These are phyloP conservation scores for Pyrenophora teres DNA, from an alignment of 2,329 filamentous ascomycete species.

Conservation along the genomic window DNA sequence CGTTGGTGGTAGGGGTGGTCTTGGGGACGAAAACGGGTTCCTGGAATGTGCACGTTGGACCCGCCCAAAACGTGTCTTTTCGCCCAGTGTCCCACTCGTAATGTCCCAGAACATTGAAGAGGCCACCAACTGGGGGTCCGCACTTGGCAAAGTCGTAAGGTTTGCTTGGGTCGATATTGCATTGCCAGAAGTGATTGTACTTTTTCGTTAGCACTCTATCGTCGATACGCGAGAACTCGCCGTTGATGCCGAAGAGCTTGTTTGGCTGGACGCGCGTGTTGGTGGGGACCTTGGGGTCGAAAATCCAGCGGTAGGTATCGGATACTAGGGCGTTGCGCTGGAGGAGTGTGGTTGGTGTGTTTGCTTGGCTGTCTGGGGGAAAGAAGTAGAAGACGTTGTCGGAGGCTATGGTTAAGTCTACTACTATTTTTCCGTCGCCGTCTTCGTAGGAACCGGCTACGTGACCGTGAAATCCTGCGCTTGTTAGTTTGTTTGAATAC, in stretches of 20 bases:
- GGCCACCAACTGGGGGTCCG: slow-evolving; percentile 35
- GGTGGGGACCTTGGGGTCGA: slow-evolving; percentile 44
- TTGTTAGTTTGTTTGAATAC: too few relatives aligned
- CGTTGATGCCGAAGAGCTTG: slow-evolving; percentile 46
- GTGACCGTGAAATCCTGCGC: slow-evolving; percentile 49
- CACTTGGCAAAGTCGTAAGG: slow-evolving; percentile 42
- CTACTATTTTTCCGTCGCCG: slow-evolving; percentile 42
- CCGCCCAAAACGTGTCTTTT: slow-evolving; percentile 44
- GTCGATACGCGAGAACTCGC: slow-evolving; percentile 54
- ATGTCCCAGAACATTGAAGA: slow-evolving; percentile 44
- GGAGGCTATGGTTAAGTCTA: slow-evolving; percentile 48
- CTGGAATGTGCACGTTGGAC: slow-evolving; percentile 54
- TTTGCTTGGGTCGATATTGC: slow-evolving; percentile 43
- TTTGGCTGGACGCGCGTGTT: slow-evolving; percentile 36
- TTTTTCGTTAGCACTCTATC: slow-evolving; percentile 50
- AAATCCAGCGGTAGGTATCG: slow-evolving; percentile 48
- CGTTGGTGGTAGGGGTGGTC: slow-evolving; percentile 26
- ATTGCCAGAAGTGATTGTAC: slow-evolving; percentile 50
- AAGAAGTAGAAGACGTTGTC: slow-evolving; percentile 53
- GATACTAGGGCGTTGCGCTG: slow-evolving; percentile 50
- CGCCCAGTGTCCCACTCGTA: slow-evolving; percentile 39
- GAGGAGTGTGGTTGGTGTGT: slow-evolving; percentile 39
- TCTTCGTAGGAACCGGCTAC: slow-evolving; percentile 52
- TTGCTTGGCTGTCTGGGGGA: slow-evolving; percentile 43
- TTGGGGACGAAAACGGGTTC: slow-evolving; percentile 60